Conservation (phyloP, 2,329 filamentous ascomycete genomes). For the Akanthomyces dipterigenus region DNA sequence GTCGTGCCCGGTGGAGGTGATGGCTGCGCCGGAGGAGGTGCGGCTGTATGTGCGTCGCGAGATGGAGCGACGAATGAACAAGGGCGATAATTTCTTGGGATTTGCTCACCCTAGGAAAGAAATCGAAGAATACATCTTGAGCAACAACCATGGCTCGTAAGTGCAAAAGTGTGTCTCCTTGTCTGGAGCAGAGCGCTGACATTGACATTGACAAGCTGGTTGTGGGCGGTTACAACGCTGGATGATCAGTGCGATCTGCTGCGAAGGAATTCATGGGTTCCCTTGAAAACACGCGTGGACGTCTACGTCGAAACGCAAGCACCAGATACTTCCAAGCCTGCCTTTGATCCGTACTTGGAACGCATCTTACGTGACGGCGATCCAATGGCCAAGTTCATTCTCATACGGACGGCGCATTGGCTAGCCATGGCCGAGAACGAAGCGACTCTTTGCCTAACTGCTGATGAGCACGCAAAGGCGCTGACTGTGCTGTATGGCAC, state of each 20-base stretch:
- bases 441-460: background rate
- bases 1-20: background rate
- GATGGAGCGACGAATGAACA: background rate
- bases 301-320: background rate
- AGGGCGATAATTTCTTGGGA: background rate
- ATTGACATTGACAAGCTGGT: background rate
- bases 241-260: constrained; percentile 1
- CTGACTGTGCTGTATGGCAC: background rate
- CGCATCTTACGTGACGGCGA: background rate
- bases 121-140: background rate
- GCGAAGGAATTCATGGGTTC: background rate
- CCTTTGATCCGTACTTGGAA: constrained; percentile 3
- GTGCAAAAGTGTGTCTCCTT: background rate
- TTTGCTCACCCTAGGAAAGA: background rate
- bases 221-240: background rate
- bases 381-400: constrained; percentile 1
- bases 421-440: background rate
- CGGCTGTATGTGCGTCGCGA: background rate
- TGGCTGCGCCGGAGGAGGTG: background rate
- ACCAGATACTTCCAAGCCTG: background rate
- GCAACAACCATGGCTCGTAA: background rate
- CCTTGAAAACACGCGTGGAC: background rate
- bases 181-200: background rate
- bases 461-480: background rate
- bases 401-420: background rate